Evolutionary conservation across 495 filamentous ascomycete species (phyloP).

Genomic region (Neurospora sp.): DNA sequence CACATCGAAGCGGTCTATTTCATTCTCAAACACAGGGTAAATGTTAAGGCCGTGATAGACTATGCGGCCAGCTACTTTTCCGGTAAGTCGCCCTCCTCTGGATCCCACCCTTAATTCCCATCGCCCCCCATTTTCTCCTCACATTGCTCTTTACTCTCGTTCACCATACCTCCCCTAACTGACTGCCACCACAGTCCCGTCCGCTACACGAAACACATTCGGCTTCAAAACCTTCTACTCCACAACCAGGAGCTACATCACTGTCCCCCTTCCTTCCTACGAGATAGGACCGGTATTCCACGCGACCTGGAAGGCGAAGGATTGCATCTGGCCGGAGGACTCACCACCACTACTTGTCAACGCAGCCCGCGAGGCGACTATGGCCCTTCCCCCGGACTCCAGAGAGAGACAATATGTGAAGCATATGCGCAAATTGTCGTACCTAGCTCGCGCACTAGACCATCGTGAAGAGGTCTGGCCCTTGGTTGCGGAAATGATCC

Average conservation of each 20-base stretch:
- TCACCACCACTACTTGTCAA: not conserved
- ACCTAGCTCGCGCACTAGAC: not conserved
- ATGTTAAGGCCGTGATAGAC: not conserved
- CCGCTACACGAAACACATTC: not conserved
- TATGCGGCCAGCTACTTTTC: not conserved
- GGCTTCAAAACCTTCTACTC: not conserved
- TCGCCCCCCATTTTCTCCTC: no score
- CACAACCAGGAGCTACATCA: not conserved
- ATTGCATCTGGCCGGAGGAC: not conserved
- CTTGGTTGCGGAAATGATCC: not conserved
- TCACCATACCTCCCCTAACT: no score
- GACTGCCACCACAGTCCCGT: not conserved
- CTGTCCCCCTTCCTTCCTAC: not conserved
- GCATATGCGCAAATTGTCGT: not conserved
- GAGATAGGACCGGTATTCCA: not conserved
- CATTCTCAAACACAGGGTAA: not conserved
- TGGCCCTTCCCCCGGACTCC: not conserved
- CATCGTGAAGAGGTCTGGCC: not conserved
- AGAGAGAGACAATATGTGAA: not conserved
- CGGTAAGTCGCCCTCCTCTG: not conserved
- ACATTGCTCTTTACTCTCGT: no score
- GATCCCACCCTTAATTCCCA: no score
- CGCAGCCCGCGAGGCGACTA: not conserved
- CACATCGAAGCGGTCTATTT: constrained; percentile 16
- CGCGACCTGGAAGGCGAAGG: not conserved